phyloP scores from a whole-genome alignment of 805 yeast species.

The Kazachstania africana region DNA sequence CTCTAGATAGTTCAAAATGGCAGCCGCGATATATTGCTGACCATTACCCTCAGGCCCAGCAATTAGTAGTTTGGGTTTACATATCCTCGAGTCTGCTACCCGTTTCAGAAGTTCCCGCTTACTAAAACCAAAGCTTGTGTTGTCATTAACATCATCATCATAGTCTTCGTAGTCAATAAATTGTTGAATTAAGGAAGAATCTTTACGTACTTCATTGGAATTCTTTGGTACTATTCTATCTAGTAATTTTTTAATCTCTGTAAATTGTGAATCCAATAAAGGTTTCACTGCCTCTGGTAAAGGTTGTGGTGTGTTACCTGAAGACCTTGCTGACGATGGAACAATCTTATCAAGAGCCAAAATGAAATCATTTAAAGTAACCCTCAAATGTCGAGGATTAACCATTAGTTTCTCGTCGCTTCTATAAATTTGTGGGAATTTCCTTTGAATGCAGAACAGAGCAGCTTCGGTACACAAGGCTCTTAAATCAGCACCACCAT shows the following conservation, averaged over 20 bases:
- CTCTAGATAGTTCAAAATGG: conserved; percentile 70
- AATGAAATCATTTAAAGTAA: conserved; percentile 75
- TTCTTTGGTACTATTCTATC: conserved; percentile 50
- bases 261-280: conserved; percentile 42
- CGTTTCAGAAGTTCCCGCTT: conserved; percentile 48
- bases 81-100: conserved; percentile 50
- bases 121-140: conserved; percentile 43
- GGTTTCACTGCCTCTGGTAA: conserved; percentile 64
- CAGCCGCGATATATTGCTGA: conserved; percentile 74
- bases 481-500: conserved; percentile 94
- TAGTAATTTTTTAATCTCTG: conserved; percentile 35
- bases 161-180: conserved; percentile 24
- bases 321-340: conserved; percentile 85
- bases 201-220: conserved; percentile 7
- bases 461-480: conserved; percentile 96
- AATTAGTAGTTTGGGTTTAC: conserved; percentile 69
- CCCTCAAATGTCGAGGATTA: conserved; percentile 59
- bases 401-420: conserved; percentile 62
- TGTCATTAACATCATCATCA: conserved; percentile 16
- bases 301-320: conserved; percentile 63
- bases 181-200: conserved; percentile 23
- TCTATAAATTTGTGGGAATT: conserved; percentile 84
- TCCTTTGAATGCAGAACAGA: conserved; percentile 76
- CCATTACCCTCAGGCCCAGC: conserved; percentile 74
- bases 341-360: conserved; percentile 74